Evolutionary conservation across 2,329 filamentous ascomycete species (phyloP).

Genomic region (Teratosphaeria destructans): DNA sequence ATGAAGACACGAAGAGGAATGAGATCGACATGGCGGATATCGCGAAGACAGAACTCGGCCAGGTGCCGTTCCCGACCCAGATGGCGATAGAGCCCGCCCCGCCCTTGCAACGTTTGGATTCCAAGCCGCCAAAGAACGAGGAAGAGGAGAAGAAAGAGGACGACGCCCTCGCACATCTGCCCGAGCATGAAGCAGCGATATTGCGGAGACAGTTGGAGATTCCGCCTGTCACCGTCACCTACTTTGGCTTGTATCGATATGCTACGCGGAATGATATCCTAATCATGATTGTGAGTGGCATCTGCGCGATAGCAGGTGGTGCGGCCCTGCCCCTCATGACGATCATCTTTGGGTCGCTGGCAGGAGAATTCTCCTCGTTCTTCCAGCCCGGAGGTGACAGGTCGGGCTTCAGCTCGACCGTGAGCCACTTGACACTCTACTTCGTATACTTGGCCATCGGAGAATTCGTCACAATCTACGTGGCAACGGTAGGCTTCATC

Average conservation of each 20-base stretch:
- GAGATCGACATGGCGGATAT: slow-evolving; percentile 17
- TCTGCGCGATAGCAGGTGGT: slow-evolving; percentile 25
- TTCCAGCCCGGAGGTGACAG: neutral
- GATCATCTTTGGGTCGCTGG: slow-evolving; percentile 63
- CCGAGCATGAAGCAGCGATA: slow-evolving; percentile 27
- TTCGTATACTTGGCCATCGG: slow-evolving; percentile 77
- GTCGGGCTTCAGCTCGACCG: slow-evolving; percentile 27
- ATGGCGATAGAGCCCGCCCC: slow-evolving; percentile 17
- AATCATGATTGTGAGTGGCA: slow-evolving; percentile 30
- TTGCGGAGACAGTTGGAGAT: slow-evolving; percentile 31
- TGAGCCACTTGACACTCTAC: slow-evolving; percentile 58
- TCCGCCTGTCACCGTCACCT: slow-evolving; percentile 33
- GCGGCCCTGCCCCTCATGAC: slow-evolving; percentile 30
- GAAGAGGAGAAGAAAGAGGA: slow-evolving; percentile 14
- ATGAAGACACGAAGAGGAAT: slow-evolving; percentile 10
- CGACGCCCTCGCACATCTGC: slow-evolving; percentile 28
- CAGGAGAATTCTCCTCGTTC: slow-evolving; percentile 59
- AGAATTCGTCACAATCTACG: slow-evolving; percentile 67
- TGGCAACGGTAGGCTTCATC: slow-evolving; percentile 81
- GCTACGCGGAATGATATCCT: slow-evolving; percentile 30
- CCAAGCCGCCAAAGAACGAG: slow-evolving; percentile 12
- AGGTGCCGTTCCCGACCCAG: slow-evolving; percentile 20
- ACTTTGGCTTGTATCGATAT: slow-evolving; percentile 34
- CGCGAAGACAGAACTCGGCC: slow-evolving; percentile 20
- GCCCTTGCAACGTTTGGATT: slow-evolving; percentile 17